Percentiles rank a stretch among this genome's conserved stretches.
Conservation (phyloP, 1,284 basidiomycete genomes). For the Fistulinella cinereoalba region DNA sequence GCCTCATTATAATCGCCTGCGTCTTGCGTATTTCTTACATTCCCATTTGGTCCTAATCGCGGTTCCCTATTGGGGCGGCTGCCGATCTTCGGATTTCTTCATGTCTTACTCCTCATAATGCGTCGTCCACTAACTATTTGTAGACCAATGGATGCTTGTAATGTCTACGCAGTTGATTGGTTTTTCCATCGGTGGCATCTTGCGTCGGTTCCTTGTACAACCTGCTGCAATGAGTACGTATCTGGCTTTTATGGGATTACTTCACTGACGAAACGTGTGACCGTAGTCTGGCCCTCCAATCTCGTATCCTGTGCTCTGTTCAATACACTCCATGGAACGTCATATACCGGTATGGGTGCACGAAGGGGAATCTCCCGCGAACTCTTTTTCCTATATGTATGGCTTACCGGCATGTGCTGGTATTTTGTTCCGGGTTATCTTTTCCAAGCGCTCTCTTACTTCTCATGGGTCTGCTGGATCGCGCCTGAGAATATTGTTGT, state of each 20-base stretch:
- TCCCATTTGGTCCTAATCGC: no score
- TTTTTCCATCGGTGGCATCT: constrained; percentile 81
- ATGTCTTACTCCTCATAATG: constrained; percentile 32
- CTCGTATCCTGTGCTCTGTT: constrained; percentile 83
- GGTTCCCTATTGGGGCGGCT: no score
- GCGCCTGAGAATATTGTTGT: constrained; percentile 64
- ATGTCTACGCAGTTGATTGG: constrained; percentile 86
- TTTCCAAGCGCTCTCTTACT: constrained; percentile 58
- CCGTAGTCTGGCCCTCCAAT: constrained; percentile 78
- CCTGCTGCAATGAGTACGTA: constrained; percentile 81
- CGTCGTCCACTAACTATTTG: no score
- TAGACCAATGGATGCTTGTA: constrained; percentile 74
- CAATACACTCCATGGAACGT: constrained; percentile 66
- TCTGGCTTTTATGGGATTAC: not conserved
- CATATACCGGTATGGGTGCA: constrained; percentile 58
- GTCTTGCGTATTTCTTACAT: no score
- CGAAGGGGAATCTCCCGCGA: constrained; percentile 70
- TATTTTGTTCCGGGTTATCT: constrained; percentile 76
- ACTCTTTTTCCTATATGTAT: constrained; percentile 72
- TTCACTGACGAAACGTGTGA: constrained; percentile 2
- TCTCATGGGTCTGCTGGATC: constrained; percentile 80
- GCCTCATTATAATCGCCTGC: no score
- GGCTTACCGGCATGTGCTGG: constrained; percentile 57
- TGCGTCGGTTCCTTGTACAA: constrained; percentile 73
- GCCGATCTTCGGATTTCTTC: no score